Evolutionary conservation across 768 basidiomycete genomes (phyloP), one percentile per base, ranked within the genome.

Genomic region (Suillus fuscotomentosus): DNA sequence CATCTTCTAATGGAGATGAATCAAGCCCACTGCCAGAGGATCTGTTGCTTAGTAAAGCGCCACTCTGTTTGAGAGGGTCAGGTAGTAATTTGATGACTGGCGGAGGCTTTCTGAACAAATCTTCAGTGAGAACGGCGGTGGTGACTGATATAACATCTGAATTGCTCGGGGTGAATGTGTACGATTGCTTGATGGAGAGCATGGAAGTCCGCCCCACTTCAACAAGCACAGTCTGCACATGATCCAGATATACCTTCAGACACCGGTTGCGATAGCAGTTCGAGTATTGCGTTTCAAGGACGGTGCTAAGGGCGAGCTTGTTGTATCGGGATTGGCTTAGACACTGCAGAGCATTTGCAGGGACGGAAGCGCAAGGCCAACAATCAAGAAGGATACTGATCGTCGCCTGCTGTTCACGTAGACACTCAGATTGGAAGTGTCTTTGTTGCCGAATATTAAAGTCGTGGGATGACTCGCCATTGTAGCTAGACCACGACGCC

Each of bases 291-390:
- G 15, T 7, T 5, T 57, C 47, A 38, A 69, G 34, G 11, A 54
- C 24, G 13, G 50, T 2, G 2, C 13, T 22, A 22, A 71, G 41
- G 9, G 2, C 22, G 24, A 34, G 10, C 4, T 62, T 31, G n/a
- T 71, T 48, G 9, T 64, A 68, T 14, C 48, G 47, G 13, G 62
- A 47, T 24, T 11, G 1, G 43, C 57, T 41, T 27, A 67, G 61
- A 13, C 31, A 47, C 15, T 36, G 10, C 8, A 66, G n/a, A 39
- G 55, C 41, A 6, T n/a, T 9, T 34, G 5, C 3, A 5, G 66
- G 56, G 39, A 63, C 63, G 0, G 41, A 63, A 27, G 57, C 38
- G n/a, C 61, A 48, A 43, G 72, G 72, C 72, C 72, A 72, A 36
- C 13, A 47, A 6, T 41, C 2, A 5, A 67, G 20, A 17, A 70